Evolutionary conservation across 495 filamentous ascomycete species (phyloP).

Genomic region (Xylaria curta): DNA sequence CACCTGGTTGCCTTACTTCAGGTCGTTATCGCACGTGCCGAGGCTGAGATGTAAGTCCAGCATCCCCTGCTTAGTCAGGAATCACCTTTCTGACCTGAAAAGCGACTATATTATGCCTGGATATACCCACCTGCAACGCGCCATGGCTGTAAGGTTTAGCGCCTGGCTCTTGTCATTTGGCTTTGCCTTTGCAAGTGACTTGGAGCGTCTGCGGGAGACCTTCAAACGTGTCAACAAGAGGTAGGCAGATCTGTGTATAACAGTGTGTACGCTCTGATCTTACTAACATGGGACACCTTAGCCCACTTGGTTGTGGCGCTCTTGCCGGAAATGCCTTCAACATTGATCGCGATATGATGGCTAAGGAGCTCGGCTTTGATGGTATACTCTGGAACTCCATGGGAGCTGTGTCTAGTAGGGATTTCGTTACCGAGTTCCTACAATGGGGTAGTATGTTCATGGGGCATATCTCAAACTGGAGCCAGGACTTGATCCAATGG

Average conservation of each 20-base stretch:
- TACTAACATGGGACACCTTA: constrained; percentile 31
- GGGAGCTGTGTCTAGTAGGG: constrained; percentile 82
- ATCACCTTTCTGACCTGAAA: constrained; percentile 7
- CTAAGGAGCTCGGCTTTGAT: constrained; percentile 87
- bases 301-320: constrained; percentile 83
- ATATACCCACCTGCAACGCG: constrained; percentile 92
- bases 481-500: constrained; percentile 92
- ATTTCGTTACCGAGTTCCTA: constrained; percentile 89
- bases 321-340: constrained; percentile 91
- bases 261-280: neutral
- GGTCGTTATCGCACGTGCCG: constrained; percentile 75
- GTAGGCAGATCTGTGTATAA: neutral
- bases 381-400: constrained; percentile 84
- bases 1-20: constrained; percentile 73
- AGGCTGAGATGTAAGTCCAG: constrained; percentile 63
- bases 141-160: constrained; percentile 89
- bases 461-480: constrained; percentile 85
- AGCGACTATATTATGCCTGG: constrained; percentile 61
- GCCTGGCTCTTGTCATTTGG: constrained; percentile 76
- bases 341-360: constrained; percentile 88
- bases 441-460: constrained; percentile 88
- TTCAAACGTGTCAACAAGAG: constrained; percentile 74
- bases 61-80: neutral
- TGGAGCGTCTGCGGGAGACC: constrained; percentile 82
- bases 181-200: constrained; percentile 75